Base-by-base conservation (phyloP, 2,329 filamentous ascomycete genomes). In the Cordyceps farinosa region DNA sequence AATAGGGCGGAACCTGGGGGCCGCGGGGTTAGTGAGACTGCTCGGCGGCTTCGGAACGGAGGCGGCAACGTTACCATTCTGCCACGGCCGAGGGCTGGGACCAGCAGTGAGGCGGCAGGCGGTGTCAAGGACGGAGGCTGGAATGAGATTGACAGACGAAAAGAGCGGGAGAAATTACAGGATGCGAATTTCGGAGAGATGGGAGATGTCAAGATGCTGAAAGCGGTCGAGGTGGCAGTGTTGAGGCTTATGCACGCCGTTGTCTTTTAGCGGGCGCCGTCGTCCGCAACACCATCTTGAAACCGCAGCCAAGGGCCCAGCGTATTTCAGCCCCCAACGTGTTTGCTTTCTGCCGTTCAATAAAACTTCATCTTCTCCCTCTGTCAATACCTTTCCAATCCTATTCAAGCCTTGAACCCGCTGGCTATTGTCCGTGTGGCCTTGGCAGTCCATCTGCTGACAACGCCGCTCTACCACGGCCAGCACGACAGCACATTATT, bases 211-310 rank as follows among this genome's bases (percentile, higher is more conserved):
- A 52, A 34, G 17, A 32, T 22, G n/a, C 11, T 52, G 30, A 22
- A 30, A 52, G 15, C 30, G 22, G 17, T n/a, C 22, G 22, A 22
- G 22, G 22, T 22, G 22, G 45, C 45, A 52, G 50, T 29, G 45
- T 29, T 6, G 9, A 29, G 27, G 30, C 30, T 52, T 34, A 52
- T 40, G n/a, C 6, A 38, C 10, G n/a, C 11, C 50, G 15, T 22
- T 22, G 22, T 22, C 9, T 8, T 27, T 17, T 54, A 38, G 51
- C 48, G 47, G 47, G 47, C 27, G 48, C 48, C 22, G 47, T 42
- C 29, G 32, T 42, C 52, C 52, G 52, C 51, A 54, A 17, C 52
- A 54, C 52, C 44, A 47, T 54, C n/a, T 29, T 54, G 52, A 54
- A 54, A 54, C 52, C n/a, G 15, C n/a, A 40, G 15, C 3, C 38